A percentile compares a stretch with the other conserved stretches of the same genome.
Evolutionary conservation across 805 yeast genomes (phyloP).

Genomic region (Wickerhamomyces alni): DNA sequence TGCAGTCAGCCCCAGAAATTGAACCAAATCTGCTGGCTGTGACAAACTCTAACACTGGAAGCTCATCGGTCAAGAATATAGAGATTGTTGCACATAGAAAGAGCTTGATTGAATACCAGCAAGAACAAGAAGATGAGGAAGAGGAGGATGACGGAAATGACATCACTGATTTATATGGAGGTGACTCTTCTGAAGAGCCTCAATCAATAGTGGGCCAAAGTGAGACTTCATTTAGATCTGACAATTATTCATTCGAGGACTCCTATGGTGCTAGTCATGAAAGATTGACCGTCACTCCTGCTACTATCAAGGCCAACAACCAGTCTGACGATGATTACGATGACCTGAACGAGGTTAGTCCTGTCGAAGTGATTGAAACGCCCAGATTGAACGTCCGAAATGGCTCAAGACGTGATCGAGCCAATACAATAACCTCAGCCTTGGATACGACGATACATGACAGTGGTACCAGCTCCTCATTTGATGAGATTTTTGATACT

Average conservation of each 20-base stretch:
- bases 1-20: too few relatives aligned
- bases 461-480: conserved; percentile 20
- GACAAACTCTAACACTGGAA: background rate
- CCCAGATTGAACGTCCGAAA: conserved; percentile 5
- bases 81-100: conserved; percentile 28
- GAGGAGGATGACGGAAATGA: conserved; percentile 25
- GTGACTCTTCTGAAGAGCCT: conserved; percentile 5
- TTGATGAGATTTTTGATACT: conserved; percentile 69
- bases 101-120: conserved; percentile 18
- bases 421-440: conserved; percentile 26
- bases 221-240: too few relatives aligned
- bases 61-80: conserved; percentile 18
- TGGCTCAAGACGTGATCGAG: conserved; percentile 14
- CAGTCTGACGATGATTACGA: conserved; percentile 17
- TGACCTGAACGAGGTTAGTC: conserved; percentile 10
- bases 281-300: conserved; percentile 8
- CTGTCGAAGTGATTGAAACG: conserved; percentile 2
- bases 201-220: background rate
- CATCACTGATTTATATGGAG: conserved; percentile 18
- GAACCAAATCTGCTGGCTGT: background rate
- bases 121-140: conserved; percentile 21
- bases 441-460: conserved; percentile 23
- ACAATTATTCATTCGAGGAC: conserved; percentile 15
- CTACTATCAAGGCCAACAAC: conserved; percentile 8
- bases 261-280: conserved; percentile 11